Conservation (phyloP, 1,284 basidiomycete genomes). For the Trametes polyzona region DNA sequence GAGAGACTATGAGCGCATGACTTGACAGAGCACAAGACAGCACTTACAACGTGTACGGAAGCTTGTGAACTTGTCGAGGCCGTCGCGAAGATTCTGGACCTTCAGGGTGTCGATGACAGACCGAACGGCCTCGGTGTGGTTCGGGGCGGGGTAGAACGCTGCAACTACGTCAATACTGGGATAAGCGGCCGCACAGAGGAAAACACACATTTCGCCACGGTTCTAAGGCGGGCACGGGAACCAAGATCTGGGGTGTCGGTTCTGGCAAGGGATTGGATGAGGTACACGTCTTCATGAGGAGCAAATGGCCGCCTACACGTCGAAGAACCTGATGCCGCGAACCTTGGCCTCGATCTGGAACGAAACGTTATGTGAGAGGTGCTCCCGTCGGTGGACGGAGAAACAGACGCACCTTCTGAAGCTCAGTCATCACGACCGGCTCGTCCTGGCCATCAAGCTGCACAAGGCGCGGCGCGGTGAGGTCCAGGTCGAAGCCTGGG, state of each 20-base stretch:
- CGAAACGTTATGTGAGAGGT: conserved; percentile 20
- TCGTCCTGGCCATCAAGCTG: conserved; percentile 65
- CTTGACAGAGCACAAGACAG: neutral
- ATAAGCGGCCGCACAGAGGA: neutral
- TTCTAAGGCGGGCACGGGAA: conserved; percentile 44
- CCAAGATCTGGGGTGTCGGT: conserved; percentile 75
- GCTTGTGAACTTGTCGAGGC: conserved; percentile 75
- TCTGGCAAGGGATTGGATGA: conserved; percentile 44
- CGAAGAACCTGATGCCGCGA: conserved; percentile 80
- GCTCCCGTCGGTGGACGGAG: conserved; percentile 8
- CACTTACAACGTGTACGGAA: conserved; percentile 72
- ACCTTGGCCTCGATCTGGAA: conserved; percentile 77
- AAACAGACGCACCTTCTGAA: conserved; percentile 65
- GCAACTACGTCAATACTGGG: conserved; percentile 15
- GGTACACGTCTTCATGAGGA: conserved; percentile 10
- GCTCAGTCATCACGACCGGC: conserved; percentile 81
- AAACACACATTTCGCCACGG: conserved; percentile 44
- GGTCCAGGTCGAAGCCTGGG: conserved; percentile 61
- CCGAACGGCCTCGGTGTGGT: conserved; percentile 58
- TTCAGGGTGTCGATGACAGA: conserved; percentile 69
- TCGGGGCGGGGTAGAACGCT: conserved; percentile 63
- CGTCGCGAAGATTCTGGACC: conserved; percentile 66
- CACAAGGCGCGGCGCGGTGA: conserved; percentile 74
- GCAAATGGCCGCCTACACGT: conserved; percentile 62
- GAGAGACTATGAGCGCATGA: conserved; percentile 28